Conservation (phyloP, 805 yeast species). For the Lipomyces sp. region DNA sequence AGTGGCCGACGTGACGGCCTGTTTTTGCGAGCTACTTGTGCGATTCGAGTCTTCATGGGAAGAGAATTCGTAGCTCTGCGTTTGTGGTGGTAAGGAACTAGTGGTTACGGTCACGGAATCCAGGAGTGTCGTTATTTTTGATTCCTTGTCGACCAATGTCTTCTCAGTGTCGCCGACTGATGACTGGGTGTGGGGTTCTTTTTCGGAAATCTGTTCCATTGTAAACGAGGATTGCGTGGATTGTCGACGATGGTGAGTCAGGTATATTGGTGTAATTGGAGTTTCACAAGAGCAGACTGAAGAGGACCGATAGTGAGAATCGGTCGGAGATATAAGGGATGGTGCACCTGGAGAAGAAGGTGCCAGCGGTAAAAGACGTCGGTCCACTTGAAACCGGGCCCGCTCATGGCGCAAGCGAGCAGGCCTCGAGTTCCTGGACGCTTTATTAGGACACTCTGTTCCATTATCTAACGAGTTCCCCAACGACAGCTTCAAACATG, state of each 20-base stretch:
- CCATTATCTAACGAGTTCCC: slow-evolving; percentile 18
- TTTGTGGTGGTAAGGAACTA: not conserved
- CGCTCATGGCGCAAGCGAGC: slow-evolving; percentile 10
- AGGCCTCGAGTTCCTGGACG: not conserved
- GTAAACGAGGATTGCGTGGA: not conserved
- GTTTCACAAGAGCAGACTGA: not conserved
- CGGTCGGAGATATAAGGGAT: slow-evolving; percentile 1
- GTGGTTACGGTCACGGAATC: not conserved
- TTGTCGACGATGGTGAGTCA: not conserved
- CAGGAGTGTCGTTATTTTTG: not conserved
- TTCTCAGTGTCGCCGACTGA: not conserved
- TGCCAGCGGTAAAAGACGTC: slow-evolving; percentile 15
- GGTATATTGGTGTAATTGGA: not conserved
- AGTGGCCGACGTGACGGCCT: not conserved
- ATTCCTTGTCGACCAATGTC: not conserved
- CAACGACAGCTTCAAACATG: slow-evolving; percentile 28
- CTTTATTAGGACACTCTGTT: not conserved
- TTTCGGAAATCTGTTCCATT: not conserved
- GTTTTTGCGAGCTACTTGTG: not conserved
- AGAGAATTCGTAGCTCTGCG: slow-evolving; percentile 19
- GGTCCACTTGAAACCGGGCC: slow-evolving; percentile 14
- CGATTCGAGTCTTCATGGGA: slow-evolving; percentile 22
- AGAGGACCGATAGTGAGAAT: not conserved
- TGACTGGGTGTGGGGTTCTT: not conserved
- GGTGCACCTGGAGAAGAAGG: slow-evolving; percentile 9